Conservation (phyloP, 345 rosid genomes). For the Corymbia maculata region DNA sequence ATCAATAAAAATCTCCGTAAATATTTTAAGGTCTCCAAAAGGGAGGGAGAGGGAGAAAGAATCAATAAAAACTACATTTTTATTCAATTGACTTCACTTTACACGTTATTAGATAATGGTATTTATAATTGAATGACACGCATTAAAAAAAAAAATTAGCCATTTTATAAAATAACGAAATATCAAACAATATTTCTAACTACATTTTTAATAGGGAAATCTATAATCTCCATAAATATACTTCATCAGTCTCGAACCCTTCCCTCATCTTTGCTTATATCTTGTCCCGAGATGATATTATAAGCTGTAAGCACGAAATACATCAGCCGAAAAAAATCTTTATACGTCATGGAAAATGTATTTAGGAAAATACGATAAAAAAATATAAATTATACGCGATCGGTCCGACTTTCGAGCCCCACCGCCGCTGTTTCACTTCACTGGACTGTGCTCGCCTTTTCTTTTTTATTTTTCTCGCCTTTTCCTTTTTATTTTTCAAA, state of each 20-base stretch:
- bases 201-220: too few species aligned
- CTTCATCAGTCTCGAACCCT: background rate
- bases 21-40: too few species aligned
- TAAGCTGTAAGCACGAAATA: background rate
- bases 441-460: background rate
- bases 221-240: too few species aligned
- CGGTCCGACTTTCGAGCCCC: background rate
- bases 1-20: too few species aligned
- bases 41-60: background rate
- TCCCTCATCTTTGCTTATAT: background rate
- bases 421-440: background rate
- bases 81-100: background rate
- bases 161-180: too few species aligned
- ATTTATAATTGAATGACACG: too few species aligned
- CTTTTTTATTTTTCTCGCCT: background rate
- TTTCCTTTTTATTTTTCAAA: background rate
- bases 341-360: background rate
- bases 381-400: background rate
- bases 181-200: background rate
- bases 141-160: too few species aligned
- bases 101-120: fast-evolving
- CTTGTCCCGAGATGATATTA: background rate
- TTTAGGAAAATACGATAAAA: background rate
- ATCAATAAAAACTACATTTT: too few species aligned
- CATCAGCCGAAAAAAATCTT: background rate